Conservation (phyloP, 768 basidiomycete genomes). For the Fomitopsis pulvina region DNA sequence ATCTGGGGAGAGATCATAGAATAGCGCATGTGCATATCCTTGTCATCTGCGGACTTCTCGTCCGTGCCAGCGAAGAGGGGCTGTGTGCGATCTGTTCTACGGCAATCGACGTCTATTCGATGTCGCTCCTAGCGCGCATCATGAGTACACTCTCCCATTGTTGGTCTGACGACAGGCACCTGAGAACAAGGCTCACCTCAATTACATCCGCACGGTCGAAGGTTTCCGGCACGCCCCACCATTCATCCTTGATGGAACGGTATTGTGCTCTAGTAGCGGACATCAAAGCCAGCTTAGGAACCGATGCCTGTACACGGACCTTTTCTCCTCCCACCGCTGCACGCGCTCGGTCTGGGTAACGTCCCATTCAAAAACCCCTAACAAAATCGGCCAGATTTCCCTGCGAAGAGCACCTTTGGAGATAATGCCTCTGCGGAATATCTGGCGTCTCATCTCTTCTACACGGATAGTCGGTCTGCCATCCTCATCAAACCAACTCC, state of each 20-base stretch:
- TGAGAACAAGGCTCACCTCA: constrained; percentile 49
- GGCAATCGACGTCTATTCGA: constrained; percentile 94
- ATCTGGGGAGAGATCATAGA: constrained; percentile 72
- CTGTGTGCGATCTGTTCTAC: constrained; percentile 92
- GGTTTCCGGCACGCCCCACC: constrained; percentile 79
- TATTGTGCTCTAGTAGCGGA: constrained; percentile 53
- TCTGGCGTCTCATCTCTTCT: constrained; percentile 67
- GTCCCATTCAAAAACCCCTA: constrained; percentile 83
- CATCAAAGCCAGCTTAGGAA: neutral
- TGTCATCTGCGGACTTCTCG: constrained; percentile 52
- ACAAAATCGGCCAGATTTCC: constrained; percentile 85
- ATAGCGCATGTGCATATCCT: constrained; percentile 45
- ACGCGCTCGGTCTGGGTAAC: constrained; percentile 55
- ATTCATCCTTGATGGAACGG: constrained; percentile 63
- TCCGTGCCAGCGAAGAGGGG: constrained; percentile 61
- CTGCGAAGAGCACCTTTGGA: constrained; percentile 51
- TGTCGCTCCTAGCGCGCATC: constrained; percentile 62
- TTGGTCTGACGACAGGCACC: neutral
- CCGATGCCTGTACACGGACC: constrained; percentile 29
- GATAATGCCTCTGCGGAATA: constrained; percentile 71
- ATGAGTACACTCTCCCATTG: too few species aligned
- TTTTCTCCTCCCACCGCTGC: constrained; percentile 54
- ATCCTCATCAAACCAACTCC: constrained; percentile 69
- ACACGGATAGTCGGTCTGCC: constrained; percentile 59
- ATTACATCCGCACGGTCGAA: constrained; percentile 74